These are phyloP conservation scores for Sicyos baderoa DNA, from an alignment of 306 rosid genomes.

Conservation along the genomic window DNA sequence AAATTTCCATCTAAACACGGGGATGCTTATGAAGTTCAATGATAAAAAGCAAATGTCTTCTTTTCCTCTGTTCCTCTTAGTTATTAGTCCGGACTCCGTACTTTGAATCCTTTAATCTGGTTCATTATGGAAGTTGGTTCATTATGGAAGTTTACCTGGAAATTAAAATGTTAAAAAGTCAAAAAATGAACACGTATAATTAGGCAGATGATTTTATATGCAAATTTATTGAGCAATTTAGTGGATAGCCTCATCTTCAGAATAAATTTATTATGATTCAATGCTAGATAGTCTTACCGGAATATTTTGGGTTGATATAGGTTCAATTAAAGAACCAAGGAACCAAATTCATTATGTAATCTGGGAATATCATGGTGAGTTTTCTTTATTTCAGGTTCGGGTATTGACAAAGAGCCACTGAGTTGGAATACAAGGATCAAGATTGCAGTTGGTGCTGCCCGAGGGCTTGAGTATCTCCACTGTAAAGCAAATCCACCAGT, in stretches of 20 bases:
- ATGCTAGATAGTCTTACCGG: neutral
- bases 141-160: neutral
- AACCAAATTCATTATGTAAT: neutral
- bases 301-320: neutral
- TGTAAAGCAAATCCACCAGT: slow-evolving; percentile 91
- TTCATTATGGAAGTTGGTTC: neutral
- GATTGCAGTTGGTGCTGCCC: slow-evolving; percentile 83
- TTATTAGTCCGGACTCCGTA: neutral
- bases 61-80: neutral
- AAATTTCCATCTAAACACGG: neutral
- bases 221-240: neutral
- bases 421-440: slow-evolving; percentile 76
- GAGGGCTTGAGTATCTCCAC: slow-evolving; percentile 90
- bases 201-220: neutral
- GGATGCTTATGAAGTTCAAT: neutral
- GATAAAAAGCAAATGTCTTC: neutral
- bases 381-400: slow-evolving; percentile 38
- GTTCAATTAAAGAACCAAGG: neutral
- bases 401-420: slow-evolving; percentile 44
- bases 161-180: neutral
- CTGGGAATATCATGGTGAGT: slow-evolving; percentile 13
- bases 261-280: neutral
- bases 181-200: neutral
- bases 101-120: neutral
- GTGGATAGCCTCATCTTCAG: neutral